Conservation (phyloP, 257 asterid species). For the Lithospermum erythrorhizon region DNA sequence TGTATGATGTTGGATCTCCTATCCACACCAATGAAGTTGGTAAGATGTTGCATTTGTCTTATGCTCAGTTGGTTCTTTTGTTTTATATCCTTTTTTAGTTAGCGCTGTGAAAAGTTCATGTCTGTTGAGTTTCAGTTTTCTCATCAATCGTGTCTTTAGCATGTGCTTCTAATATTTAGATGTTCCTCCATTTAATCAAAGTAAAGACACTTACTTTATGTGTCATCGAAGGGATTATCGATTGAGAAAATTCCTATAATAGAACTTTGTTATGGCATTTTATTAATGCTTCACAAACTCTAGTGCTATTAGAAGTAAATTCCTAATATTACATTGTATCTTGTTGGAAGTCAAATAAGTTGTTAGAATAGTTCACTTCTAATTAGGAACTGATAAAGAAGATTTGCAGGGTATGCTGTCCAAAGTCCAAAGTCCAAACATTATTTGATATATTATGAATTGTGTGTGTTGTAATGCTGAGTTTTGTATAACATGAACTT, state of each 20-base stretch:
- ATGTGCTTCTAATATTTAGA: too few relatives aligned
- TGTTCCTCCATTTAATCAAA: not conserved
- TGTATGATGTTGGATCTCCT: constrained; percentile 23
- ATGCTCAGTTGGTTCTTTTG: not conserved
- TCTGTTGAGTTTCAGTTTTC: not conserved
- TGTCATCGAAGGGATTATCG: too few relatives aligned
- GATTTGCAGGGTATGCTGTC: not conserved
- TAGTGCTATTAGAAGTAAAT: not conserved
- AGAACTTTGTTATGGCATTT: too few relatives aligned
- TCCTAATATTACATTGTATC: not conserved
- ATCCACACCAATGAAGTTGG: constrained; percentile 42
- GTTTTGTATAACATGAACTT: too few relatives aligned
- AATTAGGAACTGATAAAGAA: not conserved
- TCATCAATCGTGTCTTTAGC: not conserved
- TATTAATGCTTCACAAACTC: not conserved
- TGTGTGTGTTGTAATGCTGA: too few relatives aligned
- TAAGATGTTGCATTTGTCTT: constrained; percentile 15
- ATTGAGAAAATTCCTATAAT: too few relatives aligned
- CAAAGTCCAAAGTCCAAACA: too few relatives aligned
- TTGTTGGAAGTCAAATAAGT: not conserved
- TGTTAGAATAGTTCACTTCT: not conserved
- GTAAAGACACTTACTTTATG: not conserved
- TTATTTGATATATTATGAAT: too few relatives aligned
- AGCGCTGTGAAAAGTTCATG: not conserved
- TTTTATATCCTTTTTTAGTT: not conserved